Percentiles rank a stretch among this genome's conserved stretches.
Evolutionary conservation across 2,329 filamentous ascomycete species (phyloP).

Genomic region (Lasiodiplodia hormozganensis): DNA sequence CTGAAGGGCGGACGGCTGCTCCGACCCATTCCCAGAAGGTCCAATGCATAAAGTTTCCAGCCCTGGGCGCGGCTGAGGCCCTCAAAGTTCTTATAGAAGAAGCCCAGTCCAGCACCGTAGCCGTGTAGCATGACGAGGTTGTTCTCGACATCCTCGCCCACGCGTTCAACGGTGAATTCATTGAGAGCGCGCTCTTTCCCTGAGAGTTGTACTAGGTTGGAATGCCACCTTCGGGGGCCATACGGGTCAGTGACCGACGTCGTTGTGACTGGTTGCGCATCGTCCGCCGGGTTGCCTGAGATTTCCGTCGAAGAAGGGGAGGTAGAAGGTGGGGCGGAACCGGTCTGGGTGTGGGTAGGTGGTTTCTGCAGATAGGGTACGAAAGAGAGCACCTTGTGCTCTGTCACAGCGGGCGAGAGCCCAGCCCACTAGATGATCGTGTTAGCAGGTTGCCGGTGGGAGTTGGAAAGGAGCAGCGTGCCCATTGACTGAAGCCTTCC

Average conservation of each 20-base stretch:
- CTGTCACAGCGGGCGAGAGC: conserved; percentile 80
- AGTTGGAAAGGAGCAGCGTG: conserved; percentile 53
- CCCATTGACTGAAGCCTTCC: conserved; percentile 91
- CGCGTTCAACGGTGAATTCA: conserved; percentile 87
- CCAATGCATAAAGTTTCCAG: conserved; percentile 92
- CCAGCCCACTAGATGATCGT: conserved; percentile 73
- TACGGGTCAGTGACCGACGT: conserved; percentile 71
- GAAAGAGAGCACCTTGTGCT: conserved; percentile 85
- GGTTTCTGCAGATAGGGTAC: conserved; percentile 81
- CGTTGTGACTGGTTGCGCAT: conserved; percentile 53
- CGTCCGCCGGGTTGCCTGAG: conserved; percentile 42
- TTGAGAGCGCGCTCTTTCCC: conserved; percentile 90
- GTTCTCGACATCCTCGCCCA: conserved; percentile 80
- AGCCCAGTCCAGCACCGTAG: conserved; percentile 93
- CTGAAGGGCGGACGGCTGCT: conserved; percentile 84
- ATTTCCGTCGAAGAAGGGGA: conserved; percentile 50
- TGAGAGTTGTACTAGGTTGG: conserved; percentile 80
- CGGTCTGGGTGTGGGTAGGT: conserved; percentile 71
- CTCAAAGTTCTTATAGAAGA: conserved; percentile 99
- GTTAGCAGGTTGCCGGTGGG: neutral
- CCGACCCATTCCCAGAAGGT: conserved; percentile 94
- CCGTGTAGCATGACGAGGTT: conserved; percentile 96
- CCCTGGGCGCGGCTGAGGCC: conserved; percentile 77
- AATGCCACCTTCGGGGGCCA: conserved; percentile 85
- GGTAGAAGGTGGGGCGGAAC: conserved; percentile 56